Base-by-base conservation (phyloP, 257 asterid species). In the Solanum commersonii region DNA sequence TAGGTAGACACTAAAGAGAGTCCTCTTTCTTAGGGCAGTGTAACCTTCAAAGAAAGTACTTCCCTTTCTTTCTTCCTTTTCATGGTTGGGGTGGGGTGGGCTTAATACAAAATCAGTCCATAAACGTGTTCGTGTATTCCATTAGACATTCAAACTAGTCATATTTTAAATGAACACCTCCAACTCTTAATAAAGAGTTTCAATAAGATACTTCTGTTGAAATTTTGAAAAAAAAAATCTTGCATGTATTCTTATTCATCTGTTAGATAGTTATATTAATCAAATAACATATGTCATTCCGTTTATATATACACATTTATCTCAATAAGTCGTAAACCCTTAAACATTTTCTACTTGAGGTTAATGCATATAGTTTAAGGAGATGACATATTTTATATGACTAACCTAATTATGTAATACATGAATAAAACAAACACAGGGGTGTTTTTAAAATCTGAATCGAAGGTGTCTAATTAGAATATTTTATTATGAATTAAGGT, bases 21-120 rank as follows among this genome's bases (percentile, higher is more conserved):
- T 90, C 94, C 92, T 89, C 68, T 87, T 89, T 81, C 67, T 79
- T 68, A 92, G 90, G 93, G 93, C 89, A 91, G 44, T 89, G 87
- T 76, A 83, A 83, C 88, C 72, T 72, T 85, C 59, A 84, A 38
- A 31, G 22, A 56, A 70, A 81, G 76, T 35, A 86, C 65, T 87
- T 89, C 87, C 65, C 14, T 44, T 44, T 44, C 40, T 44, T 79
- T 25, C 65, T 25, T 40, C 23, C 37, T 77, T 77, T 74, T 34
- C 59, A 46, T 46, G 7, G 1, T 46, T 46, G 59, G 59, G 59
- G 59, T 46, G 59, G 59, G 59, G 59, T 46, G 59, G 20, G 7
- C 82, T 60, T 60, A 60, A 60, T 60, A 60, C 6, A 23, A 23
- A 60, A 60, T 8, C 6, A 3, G 27, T 22, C 8, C 27, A 20